A percentile compares a stretch with the other conserved stretches of the same genome.
Conservation (phyloP, 192 early-diverging fungal genomes). For the Coemansia sp. region DNA sequence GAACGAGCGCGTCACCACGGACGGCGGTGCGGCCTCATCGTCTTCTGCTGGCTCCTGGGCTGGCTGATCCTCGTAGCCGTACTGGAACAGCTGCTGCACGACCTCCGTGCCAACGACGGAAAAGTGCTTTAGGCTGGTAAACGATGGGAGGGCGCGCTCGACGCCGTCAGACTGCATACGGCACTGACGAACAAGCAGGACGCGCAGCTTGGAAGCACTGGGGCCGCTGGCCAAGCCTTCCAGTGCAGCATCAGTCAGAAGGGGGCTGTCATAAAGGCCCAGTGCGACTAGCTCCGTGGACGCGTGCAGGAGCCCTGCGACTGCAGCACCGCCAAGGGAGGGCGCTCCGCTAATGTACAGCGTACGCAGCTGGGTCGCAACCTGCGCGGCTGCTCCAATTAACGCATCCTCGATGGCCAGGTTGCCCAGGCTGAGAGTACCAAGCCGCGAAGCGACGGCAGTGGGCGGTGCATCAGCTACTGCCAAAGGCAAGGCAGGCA, state of each 20-base stretch:
- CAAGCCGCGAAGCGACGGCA: constrained; percentile 20
- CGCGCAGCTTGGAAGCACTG: constrained; percentile 18
- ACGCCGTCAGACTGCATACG: constrained; percentile 37
- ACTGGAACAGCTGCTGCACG: constrained; percentile 30
- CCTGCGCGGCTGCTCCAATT: constrained; percentile 6
- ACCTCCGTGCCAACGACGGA: constrained; percentile 25
- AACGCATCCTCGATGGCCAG: constrained; percentile 18
- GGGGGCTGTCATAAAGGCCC: constrained; percentile 24
- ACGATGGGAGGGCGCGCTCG: constrained; percentile 19
- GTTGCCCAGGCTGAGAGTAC: constrained; percentile 21
- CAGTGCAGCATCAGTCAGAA: constrained; percentile 15
- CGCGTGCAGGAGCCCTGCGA: constrained; percentile 8
- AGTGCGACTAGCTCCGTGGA: constrained; percentile 21
- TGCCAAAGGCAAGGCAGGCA: background rate
- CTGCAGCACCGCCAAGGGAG: constrained; percentile 10
- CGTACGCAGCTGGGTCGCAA: constrained; percentile 20
- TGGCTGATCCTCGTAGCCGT: constrained; percentile 3
- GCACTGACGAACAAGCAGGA: constrained; percentile 23
- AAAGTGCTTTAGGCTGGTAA: constrained; percentile 22
- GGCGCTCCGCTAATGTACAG: constrained; percentile 22
- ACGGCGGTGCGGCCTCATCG: background rate
- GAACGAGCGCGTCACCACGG: constrained; percentile 19
- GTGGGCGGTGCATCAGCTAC: background rate
- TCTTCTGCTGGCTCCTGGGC: background rate
- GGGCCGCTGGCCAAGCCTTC: constrained; percentile 14